These are phyloP conservation scores for Cicer judaicum DNA, from an alignment of 306 rosid species.

Conservation along the genomic window DNA sequence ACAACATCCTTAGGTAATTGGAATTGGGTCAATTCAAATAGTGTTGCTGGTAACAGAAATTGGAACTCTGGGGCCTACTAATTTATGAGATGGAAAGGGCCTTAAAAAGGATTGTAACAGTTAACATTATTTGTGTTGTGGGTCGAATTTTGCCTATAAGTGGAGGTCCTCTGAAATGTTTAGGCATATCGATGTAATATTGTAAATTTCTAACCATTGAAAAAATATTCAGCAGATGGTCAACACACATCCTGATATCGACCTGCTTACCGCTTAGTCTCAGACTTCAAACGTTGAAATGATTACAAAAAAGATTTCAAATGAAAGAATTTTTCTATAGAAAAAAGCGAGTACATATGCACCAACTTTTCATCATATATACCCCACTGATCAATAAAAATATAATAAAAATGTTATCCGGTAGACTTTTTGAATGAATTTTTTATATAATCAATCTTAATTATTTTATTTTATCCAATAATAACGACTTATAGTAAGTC, in stretches of 20 bases:
- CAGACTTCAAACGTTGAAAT: constrained; percentile 8
- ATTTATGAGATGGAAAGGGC: constrained; percentile 49
- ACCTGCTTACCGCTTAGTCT: constrained; percentile 1
- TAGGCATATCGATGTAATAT: neutral
- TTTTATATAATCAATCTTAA: neutral
- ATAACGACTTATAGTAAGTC: constrained; percentile 11
- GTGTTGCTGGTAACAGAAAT: constrained; percentile 53
- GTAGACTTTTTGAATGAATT: neutral
- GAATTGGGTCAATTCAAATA: constrained; percentile 50
- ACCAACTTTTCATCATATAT: constrained; percentile 11
- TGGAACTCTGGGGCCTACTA: constrained; percentile 62
- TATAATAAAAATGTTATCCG: neutral
- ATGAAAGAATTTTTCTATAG: neutral
- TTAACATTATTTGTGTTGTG: constrained; percentile 54
- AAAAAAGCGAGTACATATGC: neutral
- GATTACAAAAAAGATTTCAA: neutral
- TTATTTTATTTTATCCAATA: constrained; percentile 19
- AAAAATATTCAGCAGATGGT: constrained; percentile 12
- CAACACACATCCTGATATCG: constrained; percentile 23
- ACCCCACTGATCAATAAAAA: neutral
- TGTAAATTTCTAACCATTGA: neutral
- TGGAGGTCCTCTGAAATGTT: constrained; percentile 44
- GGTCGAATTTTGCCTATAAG: constrained; percentile 47
- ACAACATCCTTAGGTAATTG: constrained; percentile 54
- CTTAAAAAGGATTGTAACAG: constrained; percentile 48